A percentile compares a stretch with the other conserved stretches of the same genome.
Conservation (phyloP, 495 filamentous ascomycete genomes). For the Penicillium goetzii region DNA sequence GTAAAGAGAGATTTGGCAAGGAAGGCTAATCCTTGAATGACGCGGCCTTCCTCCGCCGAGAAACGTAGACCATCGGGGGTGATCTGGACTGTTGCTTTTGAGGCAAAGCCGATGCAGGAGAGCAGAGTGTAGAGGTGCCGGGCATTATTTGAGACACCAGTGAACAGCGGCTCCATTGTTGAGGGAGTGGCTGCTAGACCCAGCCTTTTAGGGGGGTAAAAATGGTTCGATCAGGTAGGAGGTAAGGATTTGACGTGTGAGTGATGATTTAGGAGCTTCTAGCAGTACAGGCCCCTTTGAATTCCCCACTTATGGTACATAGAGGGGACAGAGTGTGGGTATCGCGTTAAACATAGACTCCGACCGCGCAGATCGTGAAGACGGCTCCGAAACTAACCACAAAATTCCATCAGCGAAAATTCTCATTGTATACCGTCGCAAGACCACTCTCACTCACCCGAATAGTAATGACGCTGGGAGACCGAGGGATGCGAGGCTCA, state of each 20-base stretch:
- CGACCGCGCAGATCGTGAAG: constrained; percentile 97
- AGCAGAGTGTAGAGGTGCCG: constrained; percentile 88
- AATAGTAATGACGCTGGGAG: constrained; percentile 85
- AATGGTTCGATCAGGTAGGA: constrained; percentile 15
- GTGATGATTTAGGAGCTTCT: constrained; percentile 39
- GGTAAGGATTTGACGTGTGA: constrained; percentile 19
- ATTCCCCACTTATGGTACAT: constrained; percentile 48
- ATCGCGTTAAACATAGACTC: constrained; percentile 88
- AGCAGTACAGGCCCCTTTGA: constrained; percentile 41
- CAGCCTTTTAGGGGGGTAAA: constrained; percentile 12
- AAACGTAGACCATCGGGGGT: constrained; percentile 82
- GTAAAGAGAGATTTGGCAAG: constrained; percentile 86
- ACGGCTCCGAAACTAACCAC: constrained; percentile 83
- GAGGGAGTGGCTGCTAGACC: constrained; percentile 11
- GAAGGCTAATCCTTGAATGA: constrained; percentile 86
- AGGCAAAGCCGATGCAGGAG: constrained; percentile 80
- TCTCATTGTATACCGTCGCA: not conserved
- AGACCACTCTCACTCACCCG: constrained; percentile 65
- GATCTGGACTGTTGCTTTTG: constrained; percentile 82
- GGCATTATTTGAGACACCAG: constrained; percentile 82
- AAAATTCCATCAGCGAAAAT: constrained; percentile 11
- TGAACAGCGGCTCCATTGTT: constrained; percentile 64
- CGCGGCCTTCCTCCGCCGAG: constrained; percentile 78
- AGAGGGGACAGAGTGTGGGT: constrained; percentile 39
- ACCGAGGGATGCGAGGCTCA: constrained; percentile 75